Base-by-base conservation (phyloP, 208 protist species). In the Leishmania guyanensis region DNA sequence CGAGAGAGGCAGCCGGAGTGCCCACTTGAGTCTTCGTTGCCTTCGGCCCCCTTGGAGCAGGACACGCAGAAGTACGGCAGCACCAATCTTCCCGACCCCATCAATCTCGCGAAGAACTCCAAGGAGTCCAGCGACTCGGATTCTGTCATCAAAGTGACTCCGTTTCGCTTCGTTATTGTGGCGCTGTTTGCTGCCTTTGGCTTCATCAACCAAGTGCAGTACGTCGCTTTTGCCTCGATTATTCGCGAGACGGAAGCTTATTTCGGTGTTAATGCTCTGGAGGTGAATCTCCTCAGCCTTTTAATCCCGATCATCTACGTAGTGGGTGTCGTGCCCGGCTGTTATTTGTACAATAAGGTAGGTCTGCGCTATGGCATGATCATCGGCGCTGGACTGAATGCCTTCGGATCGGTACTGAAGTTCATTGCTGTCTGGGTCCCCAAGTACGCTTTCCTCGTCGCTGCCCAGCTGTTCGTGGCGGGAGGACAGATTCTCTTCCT, bases 121-220 rank as follows among this genome's bases (percentile, higher is more conserved):
- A 9, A 5, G 2, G 56, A 77, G 33, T 0, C 1, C 50, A 17
- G 9, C 48, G 62, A 75, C 14, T 29, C 6, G 50, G 43, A 64
- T 50, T 54, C 51, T 5, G 20, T 78, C 5, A 73, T 89, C 46
- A 68, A 78, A 64, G 82, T 79, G 14, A 88, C 87, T 0, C 78
- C 71, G n/a, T 69, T 79, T 8, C 89, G 89, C 10, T 87, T 88
- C 60, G 64, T 89, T 5, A 77, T 92, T 2, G n/a, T 87, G 2
- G 56, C 53, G 3, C 65, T 90, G 20, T 90, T 90, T 65, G 66
- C 85, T 17, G 78, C 72, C 46, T 89, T 84, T 33, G 85, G 78
- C 62, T 89, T 90, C 79, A 84, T 86, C 68, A 90, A 88, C 72
- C 89, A 92, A 74, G 33, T 92, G 9, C 84, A 87, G 73, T 90